A percentile compares a stretch with the other conserved stretches of the same genome.
Evolutionary conservation across 2,329 filamentous ascomycete genomes (phyloP).

Genomic region (Chaetomiaceae sp.): DNA sequence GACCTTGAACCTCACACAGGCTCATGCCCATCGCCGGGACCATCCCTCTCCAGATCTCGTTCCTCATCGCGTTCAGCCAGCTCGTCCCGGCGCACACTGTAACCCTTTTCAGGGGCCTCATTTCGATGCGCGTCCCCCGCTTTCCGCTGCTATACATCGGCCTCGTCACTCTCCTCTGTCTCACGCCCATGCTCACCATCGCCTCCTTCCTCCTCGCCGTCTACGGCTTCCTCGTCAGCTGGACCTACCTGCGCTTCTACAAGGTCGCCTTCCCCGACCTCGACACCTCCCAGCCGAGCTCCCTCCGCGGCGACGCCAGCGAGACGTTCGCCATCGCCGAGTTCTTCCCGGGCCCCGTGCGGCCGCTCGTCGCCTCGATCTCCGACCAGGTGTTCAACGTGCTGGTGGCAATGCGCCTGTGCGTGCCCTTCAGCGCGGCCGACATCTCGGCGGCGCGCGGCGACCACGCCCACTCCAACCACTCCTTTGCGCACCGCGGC

Average conservation of each 20-base stretch:
- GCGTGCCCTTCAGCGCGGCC: conserved; percentile 77
- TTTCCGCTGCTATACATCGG: conserved; percentile 68
- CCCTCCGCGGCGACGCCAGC: conserved; percentile 81
- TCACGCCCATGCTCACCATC: conserved; percentile 55
- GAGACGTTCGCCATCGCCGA: conserved; percentile 95
- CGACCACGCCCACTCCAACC: conserved; percentile 55
- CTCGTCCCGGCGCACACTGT: conserved; percentile 96
- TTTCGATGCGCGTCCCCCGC: conserved; percentile 78
- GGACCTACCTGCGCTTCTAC: conserved; percentile 95
- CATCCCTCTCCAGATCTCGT: conserved; percentile 82
- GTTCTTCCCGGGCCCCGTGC: conserved; percentile 83
- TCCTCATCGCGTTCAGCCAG: conserved; percentile 96
- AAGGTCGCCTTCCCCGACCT: conserved; percentile 68
- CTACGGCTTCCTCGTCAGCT: conserved; percentile 79
- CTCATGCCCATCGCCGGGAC: conserved; percentile 81
- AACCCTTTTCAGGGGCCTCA: conserved; percentile 78
- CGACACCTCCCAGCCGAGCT: conserved; percentile 52
- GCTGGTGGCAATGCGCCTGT: conserved; percentile 69
- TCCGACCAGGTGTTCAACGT: conserved; percentile 67
- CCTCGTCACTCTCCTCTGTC: conserved; percentile 59
- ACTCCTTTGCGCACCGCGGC: conserved; percentile 49
- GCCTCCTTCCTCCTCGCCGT: conserved; percentile 74
- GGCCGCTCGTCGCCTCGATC: conserved; percentile 69
- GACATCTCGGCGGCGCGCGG: conserved; percentile 73
- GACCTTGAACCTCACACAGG: conserved; percentile 36